These are phyloP conservation scores for Echinosophora koreensis DNA, from an alignment of 306 rosid species.

Conservation along the genomic window DNA sequence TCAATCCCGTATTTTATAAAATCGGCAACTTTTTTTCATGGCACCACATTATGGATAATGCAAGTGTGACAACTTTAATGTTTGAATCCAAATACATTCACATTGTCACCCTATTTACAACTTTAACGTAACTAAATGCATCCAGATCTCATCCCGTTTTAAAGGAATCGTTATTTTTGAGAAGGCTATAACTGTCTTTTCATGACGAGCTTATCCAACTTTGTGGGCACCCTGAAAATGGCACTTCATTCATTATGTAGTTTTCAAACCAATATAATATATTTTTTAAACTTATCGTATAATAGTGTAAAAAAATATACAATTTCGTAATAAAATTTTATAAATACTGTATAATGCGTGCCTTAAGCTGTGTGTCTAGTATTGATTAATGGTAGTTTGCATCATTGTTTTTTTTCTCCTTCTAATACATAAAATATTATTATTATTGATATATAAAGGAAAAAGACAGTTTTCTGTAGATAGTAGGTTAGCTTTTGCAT, in stretches of 20 bases:
- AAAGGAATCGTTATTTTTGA: background rate
- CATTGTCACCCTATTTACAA: background rate
- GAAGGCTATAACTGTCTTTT: slow-evolving; percentile 55
- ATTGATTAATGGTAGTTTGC: background rate
- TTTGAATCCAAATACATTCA: background rate
- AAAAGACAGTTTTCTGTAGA: too few species aligned
- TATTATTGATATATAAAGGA: too few species aligned
- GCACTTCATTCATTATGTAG: slow-evolving; percentile 43
- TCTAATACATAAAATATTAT: too few species aligned
- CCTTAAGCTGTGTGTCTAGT: too few species aligned
- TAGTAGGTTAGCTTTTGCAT: too few species aligned
- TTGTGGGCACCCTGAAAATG: slow-evolving; percentile 52
- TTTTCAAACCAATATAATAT: background rate
- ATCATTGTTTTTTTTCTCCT: background rate
- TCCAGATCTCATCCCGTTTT: background rate
- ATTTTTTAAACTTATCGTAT: too few species aligned
- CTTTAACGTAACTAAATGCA: background rate
- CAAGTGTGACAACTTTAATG: background rate
- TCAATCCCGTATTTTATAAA: background rate
- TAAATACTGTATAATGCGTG: too few species aligned
- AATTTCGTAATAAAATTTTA: too few species aligned
- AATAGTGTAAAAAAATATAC: too few species aligned
- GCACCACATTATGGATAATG: background rate
- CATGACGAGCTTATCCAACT: slow-evolving; percentile 62
- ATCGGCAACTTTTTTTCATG: background rate